Evolutionary conservation across 208 protist genomes (phyloP).

Genomic region (Crithidia expoeki): DNA sequence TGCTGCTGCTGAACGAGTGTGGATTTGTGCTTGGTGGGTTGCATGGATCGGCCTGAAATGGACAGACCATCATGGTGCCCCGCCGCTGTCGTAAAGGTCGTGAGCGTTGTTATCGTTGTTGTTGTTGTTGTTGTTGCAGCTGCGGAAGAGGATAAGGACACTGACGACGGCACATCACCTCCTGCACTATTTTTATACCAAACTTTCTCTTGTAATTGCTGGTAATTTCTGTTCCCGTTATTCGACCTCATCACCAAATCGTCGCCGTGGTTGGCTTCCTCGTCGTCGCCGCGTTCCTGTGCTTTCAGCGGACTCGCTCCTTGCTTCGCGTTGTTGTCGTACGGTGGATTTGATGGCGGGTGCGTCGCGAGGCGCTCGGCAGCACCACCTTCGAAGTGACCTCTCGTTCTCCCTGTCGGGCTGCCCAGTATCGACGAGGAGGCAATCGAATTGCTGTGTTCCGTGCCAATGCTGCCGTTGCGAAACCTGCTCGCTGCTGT

Average conservation of each 20-base stretch:
- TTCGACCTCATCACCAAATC: too few species aligned
- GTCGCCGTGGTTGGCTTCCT: neutral
- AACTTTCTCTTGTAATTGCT: neutral
- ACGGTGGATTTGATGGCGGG: too few species aligned
- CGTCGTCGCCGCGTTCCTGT: too few species aligned
- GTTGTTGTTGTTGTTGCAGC: neutral
- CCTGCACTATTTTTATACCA: neutral
- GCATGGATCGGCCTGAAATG: neutral
- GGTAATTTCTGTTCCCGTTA: too few species aligned
- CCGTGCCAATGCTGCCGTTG: slow-evolving; percentile 7
- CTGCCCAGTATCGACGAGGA: slow-evolving; percentile 1
- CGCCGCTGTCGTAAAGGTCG: too few species aligned
- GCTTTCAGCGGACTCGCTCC: too few species aligned
- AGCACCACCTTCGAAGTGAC: neutral
- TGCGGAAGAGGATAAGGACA: neutral
- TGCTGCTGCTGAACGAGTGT: neutral
- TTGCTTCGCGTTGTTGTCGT: too few species aligned
- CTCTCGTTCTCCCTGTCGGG: neutral
- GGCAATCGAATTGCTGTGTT: slow-evolving; percentile 3
- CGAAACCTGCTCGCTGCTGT: neutral
- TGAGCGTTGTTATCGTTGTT: neutral
- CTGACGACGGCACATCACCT: neutral
- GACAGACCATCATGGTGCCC: neutral
- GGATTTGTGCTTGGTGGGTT: neutral
- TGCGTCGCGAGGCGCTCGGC: neutral